A percentile compares a stretch with the other conserved stretches of the same genome.
phyloP scores from a whole-genome alignment of 176 grass and related monocot species.

The Lolium rigidum region DNA sequence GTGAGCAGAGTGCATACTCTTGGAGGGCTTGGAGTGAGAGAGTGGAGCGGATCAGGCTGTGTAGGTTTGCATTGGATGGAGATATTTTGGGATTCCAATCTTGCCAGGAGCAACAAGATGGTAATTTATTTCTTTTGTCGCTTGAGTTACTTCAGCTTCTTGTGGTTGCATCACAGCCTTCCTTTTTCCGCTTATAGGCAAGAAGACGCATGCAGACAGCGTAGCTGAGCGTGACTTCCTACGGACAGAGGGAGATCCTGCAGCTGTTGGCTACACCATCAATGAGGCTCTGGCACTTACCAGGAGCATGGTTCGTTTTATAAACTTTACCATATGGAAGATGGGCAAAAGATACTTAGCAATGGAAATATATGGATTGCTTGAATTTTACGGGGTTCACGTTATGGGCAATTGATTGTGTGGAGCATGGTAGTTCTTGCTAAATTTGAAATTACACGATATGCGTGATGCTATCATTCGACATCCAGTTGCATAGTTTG shows the following conservation, averaged over 20 bases:
- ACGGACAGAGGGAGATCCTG: conserved; percentile 88
- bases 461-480: background rate
- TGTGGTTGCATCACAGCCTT: conserved; percentile 37
- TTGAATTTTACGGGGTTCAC: background rate
- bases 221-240: conserved; percentile 89
- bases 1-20: conserved; percentile 51
- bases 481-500: background rate
- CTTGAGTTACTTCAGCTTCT: conserved; percentile 28
- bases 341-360: background rate
- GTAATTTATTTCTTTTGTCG: conserved; percentile 46
- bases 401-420: conserved; percentile 23
- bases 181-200: conserved; percentile 55
- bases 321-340: conserved; percentile 27
- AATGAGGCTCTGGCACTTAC: conserved; percentile 86
- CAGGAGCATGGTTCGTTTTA: conserved; percentile 86
- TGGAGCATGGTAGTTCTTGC: conserved; percentile 9
- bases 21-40: conserved; percentile 92
- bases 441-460: background rate
- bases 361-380: background rate
- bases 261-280: conserved; percentile 94
- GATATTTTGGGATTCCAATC: conserved; percentile 65
- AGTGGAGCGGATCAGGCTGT: conserved; percentile 72
- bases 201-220: conserved; percentile 59
- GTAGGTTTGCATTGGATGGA: conserved; percentile 86
- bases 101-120: conserved; percentile 55